These are phyloP conservation scores for Peronospora farinosa DNA, from an alignment of 352 stramenopile genomes.

Conservation along the genomic window DNA sequence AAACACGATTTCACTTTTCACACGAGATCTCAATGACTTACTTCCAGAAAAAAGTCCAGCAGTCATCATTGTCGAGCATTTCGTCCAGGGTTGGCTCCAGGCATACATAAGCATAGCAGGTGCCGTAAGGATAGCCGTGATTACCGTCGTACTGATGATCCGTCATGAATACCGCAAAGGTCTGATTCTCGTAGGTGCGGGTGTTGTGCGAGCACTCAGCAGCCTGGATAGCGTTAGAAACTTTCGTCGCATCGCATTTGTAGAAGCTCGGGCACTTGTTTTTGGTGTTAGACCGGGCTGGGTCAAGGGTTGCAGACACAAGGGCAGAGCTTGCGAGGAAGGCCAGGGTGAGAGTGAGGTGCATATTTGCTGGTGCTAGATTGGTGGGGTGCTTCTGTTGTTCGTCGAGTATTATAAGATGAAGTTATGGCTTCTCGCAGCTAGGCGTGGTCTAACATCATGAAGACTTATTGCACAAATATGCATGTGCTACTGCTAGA, in stretches of 20 bases:
- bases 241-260: constrained; percentile 7
- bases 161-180: constrained; percentile 29
- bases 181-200: constrained; percentile 25
- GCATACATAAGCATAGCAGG: constrained; percentile 29
- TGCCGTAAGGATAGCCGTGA: constrained; percentile 29
- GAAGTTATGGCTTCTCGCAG: too few relatives aligned
- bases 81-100: neutral
- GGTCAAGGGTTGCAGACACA: constrained; percentile 25
- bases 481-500: too few relatives aligned
- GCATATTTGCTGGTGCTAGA: constrained; percentile 13
- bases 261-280: constrained; percentile 11
- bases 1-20: neutral
- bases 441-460: too few relatives aligned
- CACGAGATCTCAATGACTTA: constrained; percentile 10
- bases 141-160: constrained; percentile 32
- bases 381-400: too few relatives aligned
- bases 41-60: constrained; percentile 38
- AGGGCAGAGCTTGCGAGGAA: constrained; percentile 23
- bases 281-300: constrained; percentile 20
- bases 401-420: too few relatives aligned
- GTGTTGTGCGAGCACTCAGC: constrained; percentile 39
- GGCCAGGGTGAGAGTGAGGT: constrained; percentile 13
- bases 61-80: constrained; percentile 22
- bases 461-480: too few relatives aligned
- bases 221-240: constrained; percentile 26